Base-by-base conservation (phyloP, 2,329 filamentous ascomycete genomes). In the Plenodomus tracheiphilus region DNA sequence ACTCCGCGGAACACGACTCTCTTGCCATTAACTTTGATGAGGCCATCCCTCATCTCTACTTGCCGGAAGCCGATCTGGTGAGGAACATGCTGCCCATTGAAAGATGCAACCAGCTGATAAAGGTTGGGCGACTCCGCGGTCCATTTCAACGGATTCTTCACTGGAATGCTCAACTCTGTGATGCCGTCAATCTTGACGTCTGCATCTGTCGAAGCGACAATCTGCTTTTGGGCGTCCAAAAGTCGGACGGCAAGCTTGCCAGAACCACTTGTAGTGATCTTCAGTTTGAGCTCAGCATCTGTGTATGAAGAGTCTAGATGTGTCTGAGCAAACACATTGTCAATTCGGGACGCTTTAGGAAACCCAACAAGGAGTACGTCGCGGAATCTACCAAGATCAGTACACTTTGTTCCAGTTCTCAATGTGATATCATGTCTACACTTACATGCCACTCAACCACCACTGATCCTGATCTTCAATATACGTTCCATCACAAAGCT, bases 391-490 rank as follows among this genome's bases (percentile, higher is more conserved):
- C 2, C 35, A 3, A 32, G n/a, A 10, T 32, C 15, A 32, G 28
- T 15, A 32, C 13, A 32, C 22, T 15, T 11, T 10, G 15, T 32
- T 11, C 22, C 28, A 15, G 13, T 8, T 15, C 28, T 4, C 28
- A 15, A 32, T 11, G 11, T 32, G 22, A 4, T 32, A 15, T 10
- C 22, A 41, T 21, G 47, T 44, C 35, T 15, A 30, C 1, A 58
- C 66, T 57, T 21, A 70, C 71, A 65, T 71, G 77, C 79, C 81
- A 18, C 81, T 84, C 4, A 87, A 70, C 81, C 84, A 85, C 85
- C 85, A 88, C 61, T 87, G 84, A 64, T 88, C 84, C 59, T 79
- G 84, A 46, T 88, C 85, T 65, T 89, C 86, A 28, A 88, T 85
- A 57, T 88, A 88, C 0, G 81, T 82, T 1, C 83, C 86, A 56